These are phyloP conservation scores for Penicillium lividum DNA, from an alignment of 495 filamentous ascomycete species.

Conservation along the genomic window DNA sequence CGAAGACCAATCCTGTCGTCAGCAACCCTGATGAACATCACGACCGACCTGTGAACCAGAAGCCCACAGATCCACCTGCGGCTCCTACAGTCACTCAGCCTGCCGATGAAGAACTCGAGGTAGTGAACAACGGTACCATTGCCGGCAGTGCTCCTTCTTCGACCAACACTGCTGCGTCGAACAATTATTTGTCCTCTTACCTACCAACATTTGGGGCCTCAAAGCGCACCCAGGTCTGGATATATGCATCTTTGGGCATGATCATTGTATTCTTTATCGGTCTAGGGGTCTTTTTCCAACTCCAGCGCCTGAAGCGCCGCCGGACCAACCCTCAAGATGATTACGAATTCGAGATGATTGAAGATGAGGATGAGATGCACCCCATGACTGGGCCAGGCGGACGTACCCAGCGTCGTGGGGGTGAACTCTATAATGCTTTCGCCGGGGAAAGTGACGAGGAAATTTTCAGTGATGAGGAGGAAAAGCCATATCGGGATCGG, in stretches of 20 bases:
- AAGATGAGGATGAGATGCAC: constrained; percentile 75
- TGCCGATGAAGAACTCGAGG: constrained; percentile 25
- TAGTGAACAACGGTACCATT: constrained; percentile 11
- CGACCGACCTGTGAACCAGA: constrained; percentile 71
- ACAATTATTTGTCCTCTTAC: constrained; percentile 78
- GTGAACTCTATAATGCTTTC: constrained; percentile 93
- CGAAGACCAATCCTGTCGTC: constrained; percentile 39
- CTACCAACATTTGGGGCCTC: constrained; percentile 95
- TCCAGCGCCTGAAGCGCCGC: constrained; percentile 73
- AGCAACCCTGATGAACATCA: constrained; percentile 67
- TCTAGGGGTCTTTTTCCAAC: constrained; percentile 75
- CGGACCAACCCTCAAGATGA: constrained; percentile 75
- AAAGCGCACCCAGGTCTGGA: constrained; percentile 89
- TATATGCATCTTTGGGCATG: constrained; percentile 80
- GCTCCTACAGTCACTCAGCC: constrained; percentile 27
- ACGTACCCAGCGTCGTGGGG: constrained; percentile 59
- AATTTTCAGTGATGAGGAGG: constrained; percentile 58
- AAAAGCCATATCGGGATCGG: constrained; percentile 41
- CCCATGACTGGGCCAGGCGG: constrained; percentile 43
- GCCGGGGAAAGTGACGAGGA: constrained; percentile 77
- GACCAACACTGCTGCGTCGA: constrained; percentile 39
- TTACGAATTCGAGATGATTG: constrained; percentile 93
- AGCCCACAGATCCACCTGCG: constrained; percentile 48
- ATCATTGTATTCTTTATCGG: constrained; percentile 83
- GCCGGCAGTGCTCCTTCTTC: constrained; percentile 44